Conservation (phyloP, 345 rosid genomes). For the Rubroshorea leprosula region DNA sequence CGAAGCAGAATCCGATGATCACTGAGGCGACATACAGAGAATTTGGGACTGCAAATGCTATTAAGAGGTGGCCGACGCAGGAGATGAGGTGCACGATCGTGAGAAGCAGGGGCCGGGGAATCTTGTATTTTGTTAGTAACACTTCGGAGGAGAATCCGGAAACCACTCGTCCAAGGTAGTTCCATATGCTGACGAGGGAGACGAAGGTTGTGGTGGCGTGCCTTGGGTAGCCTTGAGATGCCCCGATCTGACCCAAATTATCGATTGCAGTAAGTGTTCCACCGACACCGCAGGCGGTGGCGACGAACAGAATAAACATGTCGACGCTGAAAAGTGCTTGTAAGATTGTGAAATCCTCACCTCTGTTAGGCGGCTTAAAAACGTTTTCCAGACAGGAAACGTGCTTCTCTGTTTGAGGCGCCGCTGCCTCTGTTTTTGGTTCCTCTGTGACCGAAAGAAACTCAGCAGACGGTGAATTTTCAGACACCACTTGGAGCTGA, state of each 20-base stretch:
- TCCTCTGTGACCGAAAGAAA: no score
- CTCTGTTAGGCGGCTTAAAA: slow-evolving; percentile 47
- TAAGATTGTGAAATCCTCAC: slow-evolving; percentile 45
- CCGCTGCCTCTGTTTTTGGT: slow-evolving; percentile 6
- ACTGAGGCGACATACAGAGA: slow-evolving; percentile 45
- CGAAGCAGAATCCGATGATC: slow-evolving; percentile 46
- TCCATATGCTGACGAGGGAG: slow-evolving; percentile 56
- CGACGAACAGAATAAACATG: slow-evolving; percentile 45
- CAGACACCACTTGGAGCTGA: slow-evolving; percentile 25
- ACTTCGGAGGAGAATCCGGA: slow-evolving; percentile 44
- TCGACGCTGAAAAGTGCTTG: slow-evolving; percentile 54
- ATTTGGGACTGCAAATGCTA: slow-evolving; percentile 41
- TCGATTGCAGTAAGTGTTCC: slow-evolving; percentile 54
- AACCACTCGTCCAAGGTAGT: slow-evolving; percentile 44
- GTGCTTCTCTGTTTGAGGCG: slow-evolving; percentile 11
- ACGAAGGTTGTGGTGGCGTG: slow-evolving; percentile 37
- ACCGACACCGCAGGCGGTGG: slow-evolving; percentile 41
- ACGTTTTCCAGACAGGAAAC: slow-evolving; percentile 28
- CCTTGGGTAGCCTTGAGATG: slow-evolving; percentile 35
- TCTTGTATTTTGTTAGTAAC: slow-evolving; percentile 34
- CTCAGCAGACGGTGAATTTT: slow-evolving; percentile 12
- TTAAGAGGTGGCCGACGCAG: slow-evolving; percentile 39
- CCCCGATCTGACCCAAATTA: slow-evolving; percentile 50
- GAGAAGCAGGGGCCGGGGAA: slow-evolving; percentile 42
- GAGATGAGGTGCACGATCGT: slow-evolving; percentile 32